Conservation (phyloP, 345 rosid species). For the Schrenkiella parvula region DNA sequence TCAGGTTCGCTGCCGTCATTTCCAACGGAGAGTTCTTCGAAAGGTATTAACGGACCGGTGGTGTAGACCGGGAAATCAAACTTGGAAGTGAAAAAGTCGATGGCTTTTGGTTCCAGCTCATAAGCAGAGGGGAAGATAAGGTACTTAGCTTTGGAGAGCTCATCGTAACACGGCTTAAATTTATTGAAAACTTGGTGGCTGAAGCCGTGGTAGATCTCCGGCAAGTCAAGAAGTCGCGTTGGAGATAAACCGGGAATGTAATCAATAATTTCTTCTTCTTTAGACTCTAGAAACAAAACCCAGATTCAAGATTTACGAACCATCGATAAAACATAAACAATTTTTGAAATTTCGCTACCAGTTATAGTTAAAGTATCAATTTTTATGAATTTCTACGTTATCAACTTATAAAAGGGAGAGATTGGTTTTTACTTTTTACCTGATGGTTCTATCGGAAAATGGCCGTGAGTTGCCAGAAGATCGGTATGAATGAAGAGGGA, state of each 20-base stretch:
- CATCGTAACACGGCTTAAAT: constrained; percentile 21
- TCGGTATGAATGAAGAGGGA: constrained; percentile 24
- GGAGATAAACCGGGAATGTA: constrained; percentile 38
- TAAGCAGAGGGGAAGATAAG: constrained; percentile 46
- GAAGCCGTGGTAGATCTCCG: constrained; percentile 22
- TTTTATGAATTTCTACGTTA: too few species aligned
- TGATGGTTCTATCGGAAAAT: constrained; percentile 27
- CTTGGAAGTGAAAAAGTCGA: constrained; percentile 30
- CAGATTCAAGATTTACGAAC: neutral
- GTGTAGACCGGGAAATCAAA: constrained; percentile 34
- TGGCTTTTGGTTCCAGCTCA: constrained; percentile 45
- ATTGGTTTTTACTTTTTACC: too few species aligned
- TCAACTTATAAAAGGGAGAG: too few species aligned
- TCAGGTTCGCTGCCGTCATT: neutral
- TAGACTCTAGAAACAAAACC: neutral
- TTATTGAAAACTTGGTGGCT: neutral
- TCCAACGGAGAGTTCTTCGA: neutral
- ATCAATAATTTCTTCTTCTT: constrained; percentile 34
- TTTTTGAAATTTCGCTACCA: neutral
- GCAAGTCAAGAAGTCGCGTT: constrained; percentile 29
- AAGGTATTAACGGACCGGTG: constrained; percentile 43
- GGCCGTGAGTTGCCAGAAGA: constrained; percentile 25
- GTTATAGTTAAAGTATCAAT: too few species aligned
- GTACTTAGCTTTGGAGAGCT: constrained; percentile 44
- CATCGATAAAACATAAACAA: neutral